Evolutionary conservation across 2,329 filamentous ascomycete genomes (phyloP), one percentile per base, ranked within the genome.

Genomic region (Aspergillus latus): DNA sequence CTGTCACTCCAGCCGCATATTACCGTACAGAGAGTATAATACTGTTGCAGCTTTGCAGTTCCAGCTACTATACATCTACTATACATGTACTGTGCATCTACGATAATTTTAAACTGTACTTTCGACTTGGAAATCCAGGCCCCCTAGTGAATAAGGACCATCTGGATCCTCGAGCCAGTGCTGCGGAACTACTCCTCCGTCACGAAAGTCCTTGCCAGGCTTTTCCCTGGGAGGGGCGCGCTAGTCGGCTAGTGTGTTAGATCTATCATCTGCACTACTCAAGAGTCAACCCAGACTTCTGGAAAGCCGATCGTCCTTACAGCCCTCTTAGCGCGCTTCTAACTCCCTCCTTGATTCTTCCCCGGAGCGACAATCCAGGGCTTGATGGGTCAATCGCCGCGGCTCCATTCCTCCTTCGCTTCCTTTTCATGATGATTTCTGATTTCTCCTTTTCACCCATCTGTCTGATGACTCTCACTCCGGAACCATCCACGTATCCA

Each of bases 241-340:
- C 59, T 48, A 60, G 44, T 56, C 40, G 57, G 56, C 43, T 59
- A 50, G 49, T 48, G 56, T 59, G 63, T 68, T 63, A 71, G 69
- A 72, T 72, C 70, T 72, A 72, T 72, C 70, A 72, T 71, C 69
- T 71, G 52, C 65, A 69, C 68, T 70, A 69, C 21, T 21, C 21
- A 21, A 21, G 21, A 21, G 21, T 21, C 21, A 68, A 52, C 65
- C 69, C 68, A 70, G 57, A 65, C 52, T 61, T 66, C 64, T 68
- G 68, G 68, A 69, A 70, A 67, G 62, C 62, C 59, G 69, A 72
- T 71, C 66, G 68, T 68, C 65, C 65, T 67, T 65, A 68, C 65
- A 66, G 61, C 55, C 57, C 21, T 59, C 54, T 70, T 72, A 70
- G 67, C 68, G 65, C 62, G 59, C 57, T 63, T 66, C 62, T 66